phyloP scores from a whole-genome alignment of 192 early-diverging fungal species.

The Spizellomyces sp. region DNA sequence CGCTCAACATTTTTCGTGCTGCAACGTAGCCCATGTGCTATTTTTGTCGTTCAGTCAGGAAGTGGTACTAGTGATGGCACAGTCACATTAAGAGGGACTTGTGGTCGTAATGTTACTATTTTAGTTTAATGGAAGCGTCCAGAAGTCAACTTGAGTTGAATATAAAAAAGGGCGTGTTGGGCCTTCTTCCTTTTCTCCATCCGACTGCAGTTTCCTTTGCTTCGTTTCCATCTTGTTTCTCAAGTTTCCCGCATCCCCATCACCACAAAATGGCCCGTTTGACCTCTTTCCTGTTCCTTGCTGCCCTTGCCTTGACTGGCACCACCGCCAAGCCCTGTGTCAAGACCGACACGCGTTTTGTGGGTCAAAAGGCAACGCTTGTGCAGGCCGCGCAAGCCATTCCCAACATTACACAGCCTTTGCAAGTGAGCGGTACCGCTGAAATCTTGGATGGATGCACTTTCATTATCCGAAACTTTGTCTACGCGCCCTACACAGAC shows the following conservation, averaged over 20 bases:
- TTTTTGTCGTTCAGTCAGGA: too few species aligned
- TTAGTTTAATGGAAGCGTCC: too few species aligned
- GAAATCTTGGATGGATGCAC: conserved; percentile 24
- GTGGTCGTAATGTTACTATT: too few species aligned
- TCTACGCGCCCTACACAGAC: neutral
- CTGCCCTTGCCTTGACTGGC: neutral
- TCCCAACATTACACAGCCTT: neutral
- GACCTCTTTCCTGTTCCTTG: neutral
- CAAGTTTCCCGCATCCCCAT: neutral
- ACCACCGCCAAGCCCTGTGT: neutral
- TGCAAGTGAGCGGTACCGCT: conserved; percentile 10
- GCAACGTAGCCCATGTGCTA: too few species aligned
- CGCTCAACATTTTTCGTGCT: too few species aligned
- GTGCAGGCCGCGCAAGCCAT: neutral
- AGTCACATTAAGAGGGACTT: too few species aligned
- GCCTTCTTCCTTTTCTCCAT: too few species aligned
- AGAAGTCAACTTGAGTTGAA: too few species aligned
- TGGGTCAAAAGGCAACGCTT: neutral
- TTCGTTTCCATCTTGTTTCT: too few species aligned
- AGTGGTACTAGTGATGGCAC: too few species aligned
- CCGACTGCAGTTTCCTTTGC: too few species aligned
- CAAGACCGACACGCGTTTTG: neutral
- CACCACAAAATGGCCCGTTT: neutral
- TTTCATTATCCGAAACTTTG: conserved; percentile 13
- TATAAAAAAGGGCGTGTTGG: too few species aligned